phyloP scores from a whole-genome alignment of 441 rosid genomes.

The Bruguiera hainesii region DNA sequence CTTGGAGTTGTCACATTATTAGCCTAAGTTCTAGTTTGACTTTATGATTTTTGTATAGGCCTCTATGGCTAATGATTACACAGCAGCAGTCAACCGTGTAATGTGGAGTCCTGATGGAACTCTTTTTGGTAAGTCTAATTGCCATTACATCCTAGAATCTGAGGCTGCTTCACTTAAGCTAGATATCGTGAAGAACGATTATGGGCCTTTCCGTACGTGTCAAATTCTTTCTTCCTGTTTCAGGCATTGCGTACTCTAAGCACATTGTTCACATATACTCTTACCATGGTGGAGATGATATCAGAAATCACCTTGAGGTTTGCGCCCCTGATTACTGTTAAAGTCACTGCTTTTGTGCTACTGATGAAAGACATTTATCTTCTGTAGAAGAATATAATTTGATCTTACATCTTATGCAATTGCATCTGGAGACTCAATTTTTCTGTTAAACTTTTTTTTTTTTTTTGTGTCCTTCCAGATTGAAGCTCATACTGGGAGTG shows the following conservation, averaged over 20 bases:
- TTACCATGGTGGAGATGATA: conserved; percentile 57
- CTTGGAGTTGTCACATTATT: conserved; percentile 4
- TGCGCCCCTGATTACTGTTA: conserved; percentile 22
- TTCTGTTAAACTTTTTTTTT: conserved; percentile 8
- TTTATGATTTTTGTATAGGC: conserved; percentile 37
- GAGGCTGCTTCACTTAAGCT: too few species aligned
- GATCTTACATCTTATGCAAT: not conserved
- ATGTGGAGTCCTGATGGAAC: conserved; percentile 90
- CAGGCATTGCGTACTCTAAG: conserved; percentile 90
- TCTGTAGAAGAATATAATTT: not conserved
- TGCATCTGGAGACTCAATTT: conserved; percentile 3
- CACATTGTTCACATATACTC: conserved; percentile 75
- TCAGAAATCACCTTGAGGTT: conserved; percentile 75
- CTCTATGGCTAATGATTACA: conserved; percentile 49
- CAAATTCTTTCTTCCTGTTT: conserved; percentile 20
- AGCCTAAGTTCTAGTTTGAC: conserved; percentile 14
- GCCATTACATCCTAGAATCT: too few species aligned
- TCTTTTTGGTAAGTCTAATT: conserved; percentile 52
- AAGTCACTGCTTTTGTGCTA: not conserved
- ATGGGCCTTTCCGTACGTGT: not conserved
- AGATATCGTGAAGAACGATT: too few species aligned
- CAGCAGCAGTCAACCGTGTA: conserved; percentile 71
- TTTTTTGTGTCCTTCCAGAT: conserved; percentile 37
- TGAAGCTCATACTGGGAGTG: conserved; percentile 77
- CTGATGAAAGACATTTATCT: not conserved